These are phyloP conservation scores for Ceratobasidium sp. DNA, from an alignment of 1,284 basidiomycete species.

Conservation along the genomic window DNA sequence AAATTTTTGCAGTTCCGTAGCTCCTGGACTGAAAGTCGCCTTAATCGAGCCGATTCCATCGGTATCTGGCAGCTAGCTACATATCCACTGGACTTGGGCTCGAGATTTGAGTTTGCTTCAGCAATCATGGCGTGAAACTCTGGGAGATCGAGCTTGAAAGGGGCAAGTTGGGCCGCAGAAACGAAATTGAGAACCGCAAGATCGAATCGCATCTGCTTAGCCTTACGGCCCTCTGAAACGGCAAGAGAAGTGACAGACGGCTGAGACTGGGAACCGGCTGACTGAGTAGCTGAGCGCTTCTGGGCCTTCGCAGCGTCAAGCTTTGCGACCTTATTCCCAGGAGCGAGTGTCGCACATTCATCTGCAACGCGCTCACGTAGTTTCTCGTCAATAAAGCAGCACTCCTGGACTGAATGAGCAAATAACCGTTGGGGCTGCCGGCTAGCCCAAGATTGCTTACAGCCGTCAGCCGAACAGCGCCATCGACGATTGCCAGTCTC, in stretches of 20 bases:
- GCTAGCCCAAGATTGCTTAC: not conserved
- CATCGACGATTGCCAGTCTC: not conserved
- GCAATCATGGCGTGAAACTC: slow-evolving; percentile 23
- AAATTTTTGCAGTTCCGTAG: slow-evolving; percentile 41
- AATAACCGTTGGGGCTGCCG: not conserved
- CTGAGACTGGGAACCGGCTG: too few species aligned
- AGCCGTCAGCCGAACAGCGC: slow-evolving; percentile 1
- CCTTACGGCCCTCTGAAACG: not conserved
- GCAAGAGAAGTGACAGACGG: not conserved
- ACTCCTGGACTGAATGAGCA: not conserved
- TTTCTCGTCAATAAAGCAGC: not conserved
- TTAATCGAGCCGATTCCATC: not conserved
- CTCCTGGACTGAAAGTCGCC: not conserved
- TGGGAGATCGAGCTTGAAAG: slow-evolving; percentile 5
- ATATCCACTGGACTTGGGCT: not conserved
- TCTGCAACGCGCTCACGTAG: not conserved
- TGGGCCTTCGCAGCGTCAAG: not conserved
- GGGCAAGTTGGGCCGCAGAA: not conserved
- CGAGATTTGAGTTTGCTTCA: not conserved
- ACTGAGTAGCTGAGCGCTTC: not conserved
- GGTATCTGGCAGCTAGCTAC: slow-evolving; percentile 14
- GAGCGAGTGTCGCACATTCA: not conserved
- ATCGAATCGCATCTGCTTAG: slow-evolving; percentile 17
- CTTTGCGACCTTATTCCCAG: not conserved
- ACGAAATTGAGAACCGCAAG: slow-evolving; percentile 8